Conservation (phyloP, 208 protist species). For the Wallacemonas sp. region DNA sequence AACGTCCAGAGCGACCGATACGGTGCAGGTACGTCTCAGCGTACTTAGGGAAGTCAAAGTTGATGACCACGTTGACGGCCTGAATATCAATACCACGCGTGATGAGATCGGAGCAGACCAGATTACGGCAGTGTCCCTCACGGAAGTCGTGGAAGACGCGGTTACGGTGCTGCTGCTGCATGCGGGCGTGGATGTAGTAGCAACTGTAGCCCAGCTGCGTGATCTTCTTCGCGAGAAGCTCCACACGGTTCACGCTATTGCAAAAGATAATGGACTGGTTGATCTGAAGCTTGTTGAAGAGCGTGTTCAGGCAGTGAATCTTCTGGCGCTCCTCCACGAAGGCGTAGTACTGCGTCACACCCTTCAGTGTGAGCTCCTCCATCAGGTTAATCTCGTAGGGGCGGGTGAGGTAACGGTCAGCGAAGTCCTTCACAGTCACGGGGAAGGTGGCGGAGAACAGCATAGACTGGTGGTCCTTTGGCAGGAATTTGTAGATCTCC, state of each 20-base stretch:
- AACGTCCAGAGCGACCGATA: slow-evolving; percentile 96
- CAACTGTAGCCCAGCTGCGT: slow-evolving; percentile 99
- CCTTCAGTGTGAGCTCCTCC: slow-evolving; percentile 98
- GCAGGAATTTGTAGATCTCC: slow-evolving; percentile 93
- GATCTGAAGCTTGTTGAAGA: slow-evolving; percentile 99
- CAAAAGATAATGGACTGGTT: slow-evolving; percentile 99
- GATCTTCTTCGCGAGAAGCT: slow-evolving; percentile 99
- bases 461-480: slow-evolving; percentile 93
- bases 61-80: slow-evolving; percentile 99
- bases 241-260: slow-evolving; percentile 98
- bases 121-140: slow-evolving; percentile 96
- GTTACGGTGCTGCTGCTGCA: slow-evolving; percentile 98
- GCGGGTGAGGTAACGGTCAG: slow-evolving; percentile 93
- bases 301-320: slow-evolving; percentile 99
- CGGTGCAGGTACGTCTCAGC: slow-evolving; percentile 98
- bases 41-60: slow-evolving; percentile 99
- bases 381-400: slow-evolving; percentile 99
- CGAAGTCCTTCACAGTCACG: slow-evolving; percentile 94
- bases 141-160: slow-evolving; percentile 99
- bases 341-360: slow-evolving; percentile 99
- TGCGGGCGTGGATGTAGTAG: slow-evolving; percentile 99
- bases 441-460: slow-evolving; percentile 99
- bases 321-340: slow-evolving; percentile 99
- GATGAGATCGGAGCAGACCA: slow-evolving; percentile 99
- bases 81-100: slow-evolving; percentile 99